Conservation (phyloP, 163 green algal genomes). For the Prototheca wickerhamii region DNA sequence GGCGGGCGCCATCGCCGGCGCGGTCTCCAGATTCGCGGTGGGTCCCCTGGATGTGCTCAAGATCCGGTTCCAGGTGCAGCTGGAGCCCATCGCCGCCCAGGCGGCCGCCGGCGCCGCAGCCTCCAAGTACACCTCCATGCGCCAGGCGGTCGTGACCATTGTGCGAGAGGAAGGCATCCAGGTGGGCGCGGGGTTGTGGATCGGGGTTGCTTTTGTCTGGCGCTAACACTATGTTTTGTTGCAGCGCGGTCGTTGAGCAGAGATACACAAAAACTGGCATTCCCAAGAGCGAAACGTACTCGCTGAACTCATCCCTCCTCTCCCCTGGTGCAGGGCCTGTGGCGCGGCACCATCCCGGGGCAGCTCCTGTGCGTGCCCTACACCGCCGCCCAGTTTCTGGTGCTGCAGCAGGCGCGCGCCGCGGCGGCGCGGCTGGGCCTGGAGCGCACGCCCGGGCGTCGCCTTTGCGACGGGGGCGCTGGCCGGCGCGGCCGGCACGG, state of each 20-base stretch:
- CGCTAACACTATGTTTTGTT: too few relatives aligned
- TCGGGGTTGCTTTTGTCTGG: background rate
- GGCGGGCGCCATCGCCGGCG: conserved; percentile 75
- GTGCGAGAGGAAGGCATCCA: conserved; percentile 80
- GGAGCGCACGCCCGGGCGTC: conserved; percentile 22
- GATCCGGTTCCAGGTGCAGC: conserved; percentile 92
- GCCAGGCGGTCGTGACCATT: conserved; percentile 78
- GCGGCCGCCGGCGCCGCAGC: too few relatives aligned
- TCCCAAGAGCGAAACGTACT: background rate
- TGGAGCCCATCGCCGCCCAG: conserved; percentile 59
- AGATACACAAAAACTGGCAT: background rate
- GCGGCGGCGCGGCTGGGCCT: conserved; percentile 36
- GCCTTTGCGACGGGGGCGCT: conserved; percentile 78
- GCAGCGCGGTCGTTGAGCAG: too few relatives aligned
- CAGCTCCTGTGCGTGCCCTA: conserved; percentile 92
- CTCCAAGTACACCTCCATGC: conserved; percentile 86
- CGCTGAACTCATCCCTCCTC: background rate
- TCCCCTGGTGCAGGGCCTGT: conserved; percentile 69
- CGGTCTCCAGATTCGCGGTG: conserved; percentile 71
- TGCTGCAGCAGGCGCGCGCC: conserved; percentile 68
- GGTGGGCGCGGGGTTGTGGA: conserved; percentile 29
- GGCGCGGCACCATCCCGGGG: conserved; percentile 87
- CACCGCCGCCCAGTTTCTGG: conserved; percentile 93
- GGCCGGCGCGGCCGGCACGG: conserved; percentile 79
- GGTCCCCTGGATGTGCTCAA: conserved; percentile 95